Evolutionary conservation across 176 grass and related monocot genomes (phyloP).

Genomic region (Ampelocalamus luodianensis): DNA sequence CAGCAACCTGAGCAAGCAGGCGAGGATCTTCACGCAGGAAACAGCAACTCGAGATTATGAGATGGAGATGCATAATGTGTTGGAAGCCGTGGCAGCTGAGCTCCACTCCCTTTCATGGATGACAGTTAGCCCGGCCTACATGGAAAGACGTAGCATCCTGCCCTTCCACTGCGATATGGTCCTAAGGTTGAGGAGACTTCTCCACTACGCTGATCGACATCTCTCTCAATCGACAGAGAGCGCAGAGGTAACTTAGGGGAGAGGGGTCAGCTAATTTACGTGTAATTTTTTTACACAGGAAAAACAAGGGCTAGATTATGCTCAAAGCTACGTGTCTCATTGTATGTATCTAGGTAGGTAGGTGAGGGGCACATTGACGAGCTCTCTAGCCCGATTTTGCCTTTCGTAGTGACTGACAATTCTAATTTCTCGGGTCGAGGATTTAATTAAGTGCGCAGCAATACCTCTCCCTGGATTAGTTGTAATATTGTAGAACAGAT

Average conservation of each 20-base stretch:
- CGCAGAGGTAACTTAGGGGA: slow-evolving; percentile 56
- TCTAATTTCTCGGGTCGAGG: slow-evolving; percentile 43
- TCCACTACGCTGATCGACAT: slow-evolving; percentile 83
- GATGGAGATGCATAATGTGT: slow-evolving; percentile 61
- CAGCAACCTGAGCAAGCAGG: slow-evolving; percentile 50
- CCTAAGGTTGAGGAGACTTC: slow-evolving; percentile 77
- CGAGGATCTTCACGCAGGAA: slow-evolving; percentile 53
- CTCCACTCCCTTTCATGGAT: slow-evolving; percentile 91
- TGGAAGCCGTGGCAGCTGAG: slow-evolving; percentile 78
- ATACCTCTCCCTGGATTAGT: slow-evolving; percentile 46
- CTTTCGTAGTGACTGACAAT: slow-evolving; percentile 13
- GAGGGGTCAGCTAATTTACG: slow-evolving; percentile 35
- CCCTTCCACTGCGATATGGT: slow-evolving; percentile 44
- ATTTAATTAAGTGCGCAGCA: slow-evolving; percentile 38
- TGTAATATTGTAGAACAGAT: slow-evolving; percentile 27
- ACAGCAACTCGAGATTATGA: slow-evolving; percentile 57
- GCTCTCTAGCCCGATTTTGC: slow-evolving; percentile 41
- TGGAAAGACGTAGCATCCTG: background rate
- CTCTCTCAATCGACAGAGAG: slow-evolving; percentile 57
- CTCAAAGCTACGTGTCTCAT: background rate
- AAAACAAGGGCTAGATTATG: slow-evolving; percentile 43
- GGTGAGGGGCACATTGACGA: slow-evolving; percentile 26
- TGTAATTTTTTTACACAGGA: slow-evolving; percentile 48
- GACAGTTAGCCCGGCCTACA: slow-evolving; percentile 37
- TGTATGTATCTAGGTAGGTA: slow-evolving; percentile 34